Conservation (phyloP, 257 asterid genomes). For the Osmanthus fragrans region DNA sequence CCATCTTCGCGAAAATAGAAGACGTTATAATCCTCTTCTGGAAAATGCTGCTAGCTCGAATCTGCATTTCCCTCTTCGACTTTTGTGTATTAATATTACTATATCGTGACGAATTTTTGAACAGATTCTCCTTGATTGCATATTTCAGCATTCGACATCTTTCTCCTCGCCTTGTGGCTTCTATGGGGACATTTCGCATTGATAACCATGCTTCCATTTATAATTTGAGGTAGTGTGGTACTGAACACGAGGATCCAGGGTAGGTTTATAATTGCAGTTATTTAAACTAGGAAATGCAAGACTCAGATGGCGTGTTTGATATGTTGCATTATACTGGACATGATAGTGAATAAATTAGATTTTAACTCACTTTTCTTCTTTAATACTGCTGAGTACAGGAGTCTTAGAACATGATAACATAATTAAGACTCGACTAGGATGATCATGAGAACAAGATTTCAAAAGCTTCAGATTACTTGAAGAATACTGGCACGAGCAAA, state of each 20-base stretch:
- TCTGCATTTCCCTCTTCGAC: conserved; percentile 13
- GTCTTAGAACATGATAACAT: too few species aligned
- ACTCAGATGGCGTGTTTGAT: too few species aligned
- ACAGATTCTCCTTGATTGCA: neutral
- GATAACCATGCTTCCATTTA: neutral
- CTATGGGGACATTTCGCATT: neutral
- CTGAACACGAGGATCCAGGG: neutral
- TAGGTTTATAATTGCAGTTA: too few species aligned
- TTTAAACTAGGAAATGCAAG: too few species aligned
- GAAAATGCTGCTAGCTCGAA: conserved; percentile 28
- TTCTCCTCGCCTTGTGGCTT: neutral
- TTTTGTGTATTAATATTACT: neutral
- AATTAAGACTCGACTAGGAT: too few species aligned
- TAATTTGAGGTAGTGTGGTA: neutral
- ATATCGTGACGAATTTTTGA: neutral
- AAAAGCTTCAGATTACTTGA: too few species aligned
- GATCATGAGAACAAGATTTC: too few species aligned
- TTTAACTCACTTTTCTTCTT: too few species aligned
- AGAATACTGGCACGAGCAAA: too few species aligned
- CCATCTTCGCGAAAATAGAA: conserved; percentile 43
- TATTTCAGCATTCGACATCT: neutral
- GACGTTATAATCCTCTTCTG: conserved; percentile 43
- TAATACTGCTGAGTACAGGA: too few species aligned
- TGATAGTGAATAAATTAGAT: too few species aligned
- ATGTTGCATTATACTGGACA: too few species aligned